phyloP scores from a whole-genome alignment of 331 rosid genomes.

The Saraca asoca region DNA sequence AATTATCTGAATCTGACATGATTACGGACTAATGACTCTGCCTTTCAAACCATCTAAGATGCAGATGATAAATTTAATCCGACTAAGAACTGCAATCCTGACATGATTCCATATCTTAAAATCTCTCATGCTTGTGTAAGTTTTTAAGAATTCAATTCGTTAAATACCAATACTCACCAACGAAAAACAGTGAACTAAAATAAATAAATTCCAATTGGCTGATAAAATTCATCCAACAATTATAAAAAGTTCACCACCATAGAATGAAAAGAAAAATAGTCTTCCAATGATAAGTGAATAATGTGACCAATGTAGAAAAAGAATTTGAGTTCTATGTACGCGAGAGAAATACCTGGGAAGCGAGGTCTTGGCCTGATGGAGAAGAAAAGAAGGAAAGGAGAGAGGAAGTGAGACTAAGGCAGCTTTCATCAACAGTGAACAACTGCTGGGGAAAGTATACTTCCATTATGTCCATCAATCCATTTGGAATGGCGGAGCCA shows the following conservation, averaged over 20 bases:
- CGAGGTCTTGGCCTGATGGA: constrained; percentile 43
- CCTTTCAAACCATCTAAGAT: constrained; percentile 8
- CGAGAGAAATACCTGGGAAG: constrained; percentile 54
- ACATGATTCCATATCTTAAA: background rate
- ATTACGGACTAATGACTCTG: background rate
- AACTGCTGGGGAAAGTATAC: constrained; percentile 66
- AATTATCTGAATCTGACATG: background rate
- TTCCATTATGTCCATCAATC: constrained; percentile 34
- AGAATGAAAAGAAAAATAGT: background rate
- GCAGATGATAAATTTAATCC: background rate
- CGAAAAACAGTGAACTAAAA: too few relatives aligned
- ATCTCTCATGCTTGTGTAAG: background rate
- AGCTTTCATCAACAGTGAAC: constrained; percentile 58
- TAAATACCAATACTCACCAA: background rate
- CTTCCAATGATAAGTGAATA: background rate
- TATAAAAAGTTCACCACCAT: background rate
- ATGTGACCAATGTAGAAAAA: background rate
- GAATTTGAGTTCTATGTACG: background rate
- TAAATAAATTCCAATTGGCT: constrained; percentile 2
- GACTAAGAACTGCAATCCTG: background rate
- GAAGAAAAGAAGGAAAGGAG: constrained; percentile 68
- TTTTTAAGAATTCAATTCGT: background rate
- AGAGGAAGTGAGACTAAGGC: constrained; percentile 57
- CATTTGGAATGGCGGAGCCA: constrained; percentile 33
- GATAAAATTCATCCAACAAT: background rate